phyloP scores from a whole-genome alignment of 768 basidiomycete species.

The Suillus discolor region DNA sequence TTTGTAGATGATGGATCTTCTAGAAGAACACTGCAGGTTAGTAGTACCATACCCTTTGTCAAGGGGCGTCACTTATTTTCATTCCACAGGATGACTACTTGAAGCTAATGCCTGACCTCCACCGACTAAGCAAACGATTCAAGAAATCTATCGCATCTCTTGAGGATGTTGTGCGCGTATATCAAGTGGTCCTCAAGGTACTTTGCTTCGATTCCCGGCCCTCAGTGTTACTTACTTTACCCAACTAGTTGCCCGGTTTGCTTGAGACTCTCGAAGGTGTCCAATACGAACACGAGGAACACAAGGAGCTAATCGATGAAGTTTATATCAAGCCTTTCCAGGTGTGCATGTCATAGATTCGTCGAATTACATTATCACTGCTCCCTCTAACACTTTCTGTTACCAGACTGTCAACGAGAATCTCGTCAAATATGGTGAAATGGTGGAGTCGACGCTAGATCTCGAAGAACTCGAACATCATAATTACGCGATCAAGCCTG shows the following conservation, averaged over 20 bases:
- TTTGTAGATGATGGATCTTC: constrained; percentile 80
- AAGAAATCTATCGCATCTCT: constrained; percentile 81
- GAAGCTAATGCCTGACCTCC: constrained; percentile 92
- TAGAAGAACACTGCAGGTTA: constrained; percentile 73
- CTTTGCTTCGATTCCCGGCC: not conserved
- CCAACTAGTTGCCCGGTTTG: constrained; percentile 69
- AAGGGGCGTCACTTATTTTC: constrained; percentile 3
- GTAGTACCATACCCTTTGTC: constrained; percentile 17
- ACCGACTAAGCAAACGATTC: constrained; percentile 89
- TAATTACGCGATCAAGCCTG: constrained; percentile 89
- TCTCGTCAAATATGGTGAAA: constrained; percentile 81
- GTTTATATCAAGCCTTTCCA: constrained; percentile 63
- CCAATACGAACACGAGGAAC: constrained; percentile 47
- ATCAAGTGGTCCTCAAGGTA: constrained; percentile 90
- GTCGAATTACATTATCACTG: not conserved
- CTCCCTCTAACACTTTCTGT: not conserved
- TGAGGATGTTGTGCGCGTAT: constrained; percentile 94
- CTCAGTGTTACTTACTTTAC: not conserved
- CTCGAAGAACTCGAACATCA: constrained; percentile 83
- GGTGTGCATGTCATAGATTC: constrained; percentile 40
- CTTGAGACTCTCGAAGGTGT: constrained; percentile 61
- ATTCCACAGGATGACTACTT: constrained; percentile 76
- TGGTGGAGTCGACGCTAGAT: constrained; percentile 97
- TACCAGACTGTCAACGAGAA: constrained; percentile 59
- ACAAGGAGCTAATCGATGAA: constrained; percentile 62